Conservation (phyloP, 306 rosid species). For the Phaseolus lunatus region DNA sequence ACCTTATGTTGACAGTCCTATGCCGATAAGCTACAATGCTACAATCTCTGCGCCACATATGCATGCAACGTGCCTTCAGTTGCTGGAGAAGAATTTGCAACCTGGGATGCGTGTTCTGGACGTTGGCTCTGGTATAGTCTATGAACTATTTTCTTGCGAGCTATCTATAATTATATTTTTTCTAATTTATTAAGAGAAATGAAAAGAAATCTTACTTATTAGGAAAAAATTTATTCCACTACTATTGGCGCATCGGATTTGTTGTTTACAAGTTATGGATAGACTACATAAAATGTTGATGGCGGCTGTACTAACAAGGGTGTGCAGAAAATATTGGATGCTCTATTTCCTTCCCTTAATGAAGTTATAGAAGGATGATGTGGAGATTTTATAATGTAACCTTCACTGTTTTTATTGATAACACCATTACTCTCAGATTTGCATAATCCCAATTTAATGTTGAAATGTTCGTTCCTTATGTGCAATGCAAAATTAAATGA, state of each 20-base stretch:
- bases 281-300: constrained; percentile 17
- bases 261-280: constrained; percentile 7
- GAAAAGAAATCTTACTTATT: not conserved
- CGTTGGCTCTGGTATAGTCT: constrained; percentile 82
- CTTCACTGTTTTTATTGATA: not conserved
- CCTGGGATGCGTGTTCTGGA: constrained; percentile 94
- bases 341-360: not conserved
- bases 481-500: not conserved
- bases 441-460: not conserved
- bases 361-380: constrained; percentile 20
- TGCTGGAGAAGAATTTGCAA: constrained; percentile 81
- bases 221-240: not conserved
- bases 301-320: not conserved
- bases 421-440: constrained; percentile 7
- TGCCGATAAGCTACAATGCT: constrained; percentile 87
- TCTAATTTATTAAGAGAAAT: constrained; percentile 3
- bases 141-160: constrained; percentile 19
- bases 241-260: not conserved
- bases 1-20: constrained; percentile 82
- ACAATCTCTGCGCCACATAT: constrained; percentile 99
- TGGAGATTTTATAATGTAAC: constrained; percentile 10
- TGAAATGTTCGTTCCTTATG: not conserved
- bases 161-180: not conserved
- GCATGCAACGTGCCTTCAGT: constrained; percentile 94
- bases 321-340: constrained; percentile 19